Percentiles rank a stretch among this genome's conserved stretches.
These are phyloP conservation scores for Aristolochia californica DNA, from an alignment of 164 flowering plant genomes.

Conservation along the genomic window DNA sequence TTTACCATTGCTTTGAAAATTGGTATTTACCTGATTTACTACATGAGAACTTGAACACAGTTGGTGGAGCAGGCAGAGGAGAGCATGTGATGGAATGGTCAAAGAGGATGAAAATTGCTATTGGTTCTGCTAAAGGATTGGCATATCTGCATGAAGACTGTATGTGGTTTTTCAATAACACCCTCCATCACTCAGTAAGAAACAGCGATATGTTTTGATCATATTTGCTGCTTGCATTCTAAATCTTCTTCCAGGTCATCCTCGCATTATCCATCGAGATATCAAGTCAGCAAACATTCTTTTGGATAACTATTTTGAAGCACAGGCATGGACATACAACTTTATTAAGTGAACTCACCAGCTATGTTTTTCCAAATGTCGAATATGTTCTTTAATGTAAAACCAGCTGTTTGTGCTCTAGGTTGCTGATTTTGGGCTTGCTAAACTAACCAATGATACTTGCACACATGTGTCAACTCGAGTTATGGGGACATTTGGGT, in stretches of 20 bases:
- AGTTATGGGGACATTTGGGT: constrained; percentile 89
- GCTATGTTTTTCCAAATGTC: not conserved
- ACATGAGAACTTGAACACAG: not conserved
- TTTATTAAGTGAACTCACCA: not conserved
- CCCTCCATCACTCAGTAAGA: not conserved
- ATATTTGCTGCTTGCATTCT: not conserved
- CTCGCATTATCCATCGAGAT: constrained; percentile 75
- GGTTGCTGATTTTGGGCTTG: constrained; percentile 87
- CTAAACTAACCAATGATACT: constrained; percentile 42
- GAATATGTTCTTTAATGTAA: not conserved
- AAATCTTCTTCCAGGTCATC: constrained; percentile 42
- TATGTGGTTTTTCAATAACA: constrained; percentile 19
- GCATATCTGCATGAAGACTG: constrained; percentile 85
- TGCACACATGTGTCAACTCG: constrained; percentile 64
- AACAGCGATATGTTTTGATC: not conserved
- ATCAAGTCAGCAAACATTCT: constrained; percentile 77
- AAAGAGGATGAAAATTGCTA: constrained; percentile 51
- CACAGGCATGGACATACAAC: constrained; percentile 35
- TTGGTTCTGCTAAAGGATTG: constrained; percentile 73
- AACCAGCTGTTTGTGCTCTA: constrained; percentile 10
- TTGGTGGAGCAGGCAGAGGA: constrained; percentile 31
- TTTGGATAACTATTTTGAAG: constrained; percentile 52
- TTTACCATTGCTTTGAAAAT: not conserved
- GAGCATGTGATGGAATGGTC: constrained; percentile 54
- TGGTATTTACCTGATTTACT: not conserved